Conservation (phyloP, 108 stramenopile genomes). For the Aurantiochytrium sp. region DNA sequence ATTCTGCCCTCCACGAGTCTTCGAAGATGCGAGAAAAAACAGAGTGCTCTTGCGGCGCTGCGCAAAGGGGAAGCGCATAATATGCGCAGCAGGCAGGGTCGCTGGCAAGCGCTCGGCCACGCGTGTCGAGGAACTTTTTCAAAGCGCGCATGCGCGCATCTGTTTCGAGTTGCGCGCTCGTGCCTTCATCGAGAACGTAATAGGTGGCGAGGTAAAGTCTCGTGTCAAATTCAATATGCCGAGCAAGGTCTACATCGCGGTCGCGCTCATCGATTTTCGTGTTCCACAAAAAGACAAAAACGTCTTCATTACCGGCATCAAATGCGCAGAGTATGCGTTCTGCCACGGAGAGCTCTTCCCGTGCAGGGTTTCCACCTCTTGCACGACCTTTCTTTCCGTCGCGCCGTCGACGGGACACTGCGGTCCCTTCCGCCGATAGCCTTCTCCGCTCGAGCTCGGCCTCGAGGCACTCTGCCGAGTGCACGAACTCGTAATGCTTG, state of each 20-base stretch:
- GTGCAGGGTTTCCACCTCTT: not conserved
- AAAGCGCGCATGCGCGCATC: not conserved
- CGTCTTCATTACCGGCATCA: not conserved
- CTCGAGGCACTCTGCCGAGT: not conserved
- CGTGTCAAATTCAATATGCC: not conserved
- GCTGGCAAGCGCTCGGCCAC: not conserved
- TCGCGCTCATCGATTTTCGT: not conserved
- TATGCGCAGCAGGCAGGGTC: not conserved
- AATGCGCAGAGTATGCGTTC: not conserved
- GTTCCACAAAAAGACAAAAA: not conserved
- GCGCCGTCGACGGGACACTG: not conserved
- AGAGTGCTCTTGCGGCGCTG: not conserved
- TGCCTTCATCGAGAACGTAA: not conserved
- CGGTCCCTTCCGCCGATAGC: not conserved
- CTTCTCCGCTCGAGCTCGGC: not conserved
- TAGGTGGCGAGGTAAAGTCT: not conserved
- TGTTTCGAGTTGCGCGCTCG: not conserved
- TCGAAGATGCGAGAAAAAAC: not conserved
- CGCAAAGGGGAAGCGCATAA: not conserved
- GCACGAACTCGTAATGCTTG: not conserved
- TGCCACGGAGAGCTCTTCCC: not conserved
- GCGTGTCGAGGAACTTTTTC: not conserved
- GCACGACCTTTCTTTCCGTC: too few relatives aligned
- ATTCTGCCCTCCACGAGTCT: not conserved
- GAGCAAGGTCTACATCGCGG: not conserved